These are phyloP conservation scores for Wallacemonas rigidus DNA, from an alignment of 208 protist species.

Conservation along the genomic window DNA sequence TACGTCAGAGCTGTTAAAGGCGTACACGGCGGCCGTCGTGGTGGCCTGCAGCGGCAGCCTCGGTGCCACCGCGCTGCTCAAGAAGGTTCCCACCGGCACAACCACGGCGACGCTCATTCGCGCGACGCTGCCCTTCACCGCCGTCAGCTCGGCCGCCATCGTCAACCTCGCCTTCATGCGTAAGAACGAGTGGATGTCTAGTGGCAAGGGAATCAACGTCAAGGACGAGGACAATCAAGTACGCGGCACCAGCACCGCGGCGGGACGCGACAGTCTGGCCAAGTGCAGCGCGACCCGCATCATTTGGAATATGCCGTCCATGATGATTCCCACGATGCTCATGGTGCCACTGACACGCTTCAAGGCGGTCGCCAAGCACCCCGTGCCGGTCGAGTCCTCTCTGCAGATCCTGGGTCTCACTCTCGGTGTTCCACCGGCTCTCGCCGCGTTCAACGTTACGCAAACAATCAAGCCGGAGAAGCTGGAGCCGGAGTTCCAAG, in stretches of 20 bases:
- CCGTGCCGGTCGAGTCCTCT: constrained; percentile 45
- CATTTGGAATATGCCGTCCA: constrained; percentile 81
- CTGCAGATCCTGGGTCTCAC: constrained; percentile 74
- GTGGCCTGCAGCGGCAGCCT: constrained; percentile 67
- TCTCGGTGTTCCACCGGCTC: constrained; percentile 72
- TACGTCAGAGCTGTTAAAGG: constrained; percentile 72
- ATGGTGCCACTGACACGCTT: constrained; percentile 65
- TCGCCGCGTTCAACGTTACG: constrained; percentile 62
- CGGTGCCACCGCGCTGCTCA: constrained; percentile 64
- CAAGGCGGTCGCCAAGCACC: constrained; percentile 26
- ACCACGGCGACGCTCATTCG: constrained; percentile 67
- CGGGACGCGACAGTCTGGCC: constrained; percentile 75
- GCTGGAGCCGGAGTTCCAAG: constrained; percentile 67
- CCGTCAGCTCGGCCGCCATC: constrained; percentile 76
- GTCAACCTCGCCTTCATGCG: constrained; percentile 91
- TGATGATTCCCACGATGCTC: constrained; percentile 88
- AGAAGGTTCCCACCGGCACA: constrained; percentile 52
- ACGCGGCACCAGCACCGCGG: constrained; percentile 69
- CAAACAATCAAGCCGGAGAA: constrained; percentile 51
- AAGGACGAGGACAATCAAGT: constrained; percentile 83
- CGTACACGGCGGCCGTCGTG: constrained; percentile 77
- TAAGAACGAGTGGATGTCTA: constrained; percentile 87
- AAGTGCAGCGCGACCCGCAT: constrained; percentile 81
- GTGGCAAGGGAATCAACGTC: constrained; percentile 75
- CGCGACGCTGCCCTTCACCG: constrained; percentile 83